These are phyloP conservation scores for Kwoniella bestiolae DNA, from an alignment of 768 basidiomycete species.

Conservation along the genomic window DNA sequence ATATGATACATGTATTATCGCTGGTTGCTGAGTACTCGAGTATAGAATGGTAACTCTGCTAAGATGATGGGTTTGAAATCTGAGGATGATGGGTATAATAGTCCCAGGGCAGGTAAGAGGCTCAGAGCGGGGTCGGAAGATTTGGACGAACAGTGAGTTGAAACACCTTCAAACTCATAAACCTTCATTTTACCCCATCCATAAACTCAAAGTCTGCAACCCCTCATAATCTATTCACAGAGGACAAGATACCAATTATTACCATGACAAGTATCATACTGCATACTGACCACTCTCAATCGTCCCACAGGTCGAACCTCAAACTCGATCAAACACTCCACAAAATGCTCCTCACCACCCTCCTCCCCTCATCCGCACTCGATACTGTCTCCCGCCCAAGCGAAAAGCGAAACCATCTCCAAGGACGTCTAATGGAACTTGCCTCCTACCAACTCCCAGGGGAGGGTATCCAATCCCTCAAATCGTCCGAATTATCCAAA, in stretches of 20 bases:
- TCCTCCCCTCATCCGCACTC: conserved; percentile 41
- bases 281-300: too few species aligned
- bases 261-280: too few species aligned
- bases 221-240: not conserved
- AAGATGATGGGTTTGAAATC: conserved; percentile 52
- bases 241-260: too few species aligned
- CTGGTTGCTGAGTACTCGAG: not conserved
- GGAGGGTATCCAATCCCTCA: conserved; percentile 36
- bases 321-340: conserved; percentile 57
- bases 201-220: not conserved
- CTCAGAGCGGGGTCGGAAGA: conserved; percentile 26
- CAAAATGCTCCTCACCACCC: conserved; percentile 49
- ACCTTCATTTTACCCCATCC: not conserved
- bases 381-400: conserved; percentile 39
- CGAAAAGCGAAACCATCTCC: conserved; percentile 52
- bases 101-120: conserved; percentile 26
- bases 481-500: conserved; percentile 28
- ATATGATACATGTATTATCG: not conserved
- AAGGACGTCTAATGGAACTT: conserved; percentile 47
- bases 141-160: conserved; percentile 48
- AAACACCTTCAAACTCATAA: not conserved
- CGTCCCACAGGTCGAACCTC: conserved; percentile 53
- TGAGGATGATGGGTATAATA: conserved; percentile 20
- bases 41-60: conserved; percentile 50
- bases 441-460: conserved; percentile 48